These are phyloP conservation scores for Hyaloscypha bicolor DNA, from an alignment of 495 filamentous ascomycete genomes.

Conservation along the genomic window DNA sequence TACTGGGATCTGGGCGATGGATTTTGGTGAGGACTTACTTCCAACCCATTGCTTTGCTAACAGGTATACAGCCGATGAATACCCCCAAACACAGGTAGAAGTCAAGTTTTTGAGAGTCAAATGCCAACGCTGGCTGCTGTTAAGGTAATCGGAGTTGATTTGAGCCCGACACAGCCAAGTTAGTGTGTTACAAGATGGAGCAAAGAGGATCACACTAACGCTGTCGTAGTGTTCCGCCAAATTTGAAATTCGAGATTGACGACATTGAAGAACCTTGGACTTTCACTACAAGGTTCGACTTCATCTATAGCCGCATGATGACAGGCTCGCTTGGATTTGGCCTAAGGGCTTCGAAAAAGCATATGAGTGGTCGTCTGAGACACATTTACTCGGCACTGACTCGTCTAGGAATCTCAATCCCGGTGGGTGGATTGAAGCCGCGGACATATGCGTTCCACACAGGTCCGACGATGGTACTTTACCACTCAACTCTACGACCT, in stretches of 20 bases:
- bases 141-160: constrained; percentile 46
- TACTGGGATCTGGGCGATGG: constrained; percentile 34
- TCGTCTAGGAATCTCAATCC: constrained; percentile 36
- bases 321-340: not conserved
- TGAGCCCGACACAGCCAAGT: constrained; percentile 52
- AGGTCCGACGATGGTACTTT: constrained; percentile 34
- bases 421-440: constrained; percentile 50
- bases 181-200: not conserved
- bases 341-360: constrained; percentile 1
- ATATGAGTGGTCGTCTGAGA: not conserved
- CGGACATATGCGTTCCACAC: constrained; percentile 37
- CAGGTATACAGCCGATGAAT: too few relatives aligned
- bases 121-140: constrained; percentile 27
- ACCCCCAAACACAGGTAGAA: too few relatives aligned
- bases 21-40: constrained; percentile 19
- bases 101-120: too few relatives aligned
- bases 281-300: constrained; percentile 33
- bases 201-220: too few relatives aligned
- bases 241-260: constrained; percentile 37
- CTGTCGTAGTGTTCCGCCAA: constrained; percentile 17
- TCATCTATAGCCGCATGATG: constrained; percentile 29
- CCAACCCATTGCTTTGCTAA: too few relatives aligned
- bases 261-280: constrained; percentile 36
- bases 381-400: too few relatives aligned
- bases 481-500: constrained; percentile 1